A percentile compares a stretch with the other conserved stretches of the same genome.
phyloP scores from a whole-genome alignment of 1,284 basidiomycete genomes.

The Pterula multifida region DNA sequence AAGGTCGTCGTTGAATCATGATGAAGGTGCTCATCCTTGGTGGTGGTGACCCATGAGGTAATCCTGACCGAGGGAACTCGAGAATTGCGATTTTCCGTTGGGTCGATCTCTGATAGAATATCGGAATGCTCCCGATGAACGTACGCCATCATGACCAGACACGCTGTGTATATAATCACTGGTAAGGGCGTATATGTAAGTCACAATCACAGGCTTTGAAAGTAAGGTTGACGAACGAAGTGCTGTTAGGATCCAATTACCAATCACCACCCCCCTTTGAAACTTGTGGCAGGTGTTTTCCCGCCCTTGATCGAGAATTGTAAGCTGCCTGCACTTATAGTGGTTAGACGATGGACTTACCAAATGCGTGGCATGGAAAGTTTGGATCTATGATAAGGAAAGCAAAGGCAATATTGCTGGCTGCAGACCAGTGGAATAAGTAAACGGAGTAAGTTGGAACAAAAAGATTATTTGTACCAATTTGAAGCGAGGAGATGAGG shows the following conservation, averaged over 20 bases:
- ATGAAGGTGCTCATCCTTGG: neutral
- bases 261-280: constrained; percentile 21
- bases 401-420: constrained; percentile 10
- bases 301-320: too few relatives aligned
- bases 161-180: constrained; percentile 20
- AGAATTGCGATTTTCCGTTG: neutral
- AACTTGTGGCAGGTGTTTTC: constrained; percentile 21
- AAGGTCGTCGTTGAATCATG: neutral
- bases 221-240: too few relatives aligned
- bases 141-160: constrained; percentile 17
- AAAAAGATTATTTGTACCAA: too few relatives aligned
- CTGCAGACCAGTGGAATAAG: too few relatives aligned
- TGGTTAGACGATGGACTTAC: constrained; percentile 16
- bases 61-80: neutral
- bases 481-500: constrained; percentile 24
- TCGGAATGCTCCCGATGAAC: constrained; percentile 4
- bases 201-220: neutral
- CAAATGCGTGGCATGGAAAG: constrained; percentile 29
- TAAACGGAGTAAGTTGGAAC: neutral
- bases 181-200: neutral
- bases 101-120: neutral
- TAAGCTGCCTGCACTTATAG: too few relatives aligned
- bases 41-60: too few relatives aligned
- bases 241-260: constrained; percentile 26
- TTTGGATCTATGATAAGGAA: constrained; percentile 22